phyloP scores from a whole-genome alignment of 2,329 filamentous ascomycete genomes.

The Penicillium psychrosexuale region DNA sequence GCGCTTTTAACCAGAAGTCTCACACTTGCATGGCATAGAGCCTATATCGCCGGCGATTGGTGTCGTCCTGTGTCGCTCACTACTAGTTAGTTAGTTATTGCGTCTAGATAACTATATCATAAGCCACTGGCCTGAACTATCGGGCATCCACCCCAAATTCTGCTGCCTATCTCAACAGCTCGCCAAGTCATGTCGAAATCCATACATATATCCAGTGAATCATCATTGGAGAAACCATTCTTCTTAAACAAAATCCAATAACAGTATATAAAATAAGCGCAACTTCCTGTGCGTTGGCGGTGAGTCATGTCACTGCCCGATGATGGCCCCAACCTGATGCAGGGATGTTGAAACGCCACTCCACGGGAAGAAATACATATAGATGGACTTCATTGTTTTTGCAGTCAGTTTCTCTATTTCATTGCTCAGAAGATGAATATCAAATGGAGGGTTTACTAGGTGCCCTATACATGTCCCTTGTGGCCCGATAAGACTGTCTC shows the following conservation, averaged over 20 bases:
- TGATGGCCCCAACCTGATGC: neutral
- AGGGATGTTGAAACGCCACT: neutral
- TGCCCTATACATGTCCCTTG: neutral
- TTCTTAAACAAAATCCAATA: too few relatives aligned
- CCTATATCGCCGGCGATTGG: neutral
- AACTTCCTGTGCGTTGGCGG: neutral
- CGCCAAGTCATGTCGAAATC: too few relatives aligned
- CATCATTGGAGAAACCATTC: too few relatives aligned
- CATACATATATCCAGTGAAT: too few relatives aligned
- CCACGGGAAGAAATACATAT: neutral
- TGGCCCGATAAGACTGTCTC: neutral
- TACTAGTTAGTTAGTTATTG: too few relatives aligned
- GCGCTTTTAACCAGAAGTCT: neutral
- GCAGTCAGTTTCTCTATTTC: neutral
- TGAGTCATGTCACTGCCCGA: neutral
- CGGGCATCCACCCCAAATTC: neutral
- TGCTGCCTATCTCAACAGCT: neutral
- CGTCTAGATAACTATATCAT: too few relatives aligned
- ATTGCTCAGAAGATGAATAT: neutral
- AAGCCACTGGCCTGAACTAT: neutral
- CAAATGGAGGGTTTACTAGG: neutral
- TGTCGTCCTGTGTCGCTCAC: neutral
- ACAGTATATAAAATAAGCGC: too few relatives aligned
- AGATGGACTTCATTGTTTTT: neutral
- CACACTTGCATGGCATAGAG: neutral